These are phyloP conservation scores for Trametes coccinea DNA, from an alignment of 768 basidiomycete genomes.

Conservation along the genomic window DNA sequence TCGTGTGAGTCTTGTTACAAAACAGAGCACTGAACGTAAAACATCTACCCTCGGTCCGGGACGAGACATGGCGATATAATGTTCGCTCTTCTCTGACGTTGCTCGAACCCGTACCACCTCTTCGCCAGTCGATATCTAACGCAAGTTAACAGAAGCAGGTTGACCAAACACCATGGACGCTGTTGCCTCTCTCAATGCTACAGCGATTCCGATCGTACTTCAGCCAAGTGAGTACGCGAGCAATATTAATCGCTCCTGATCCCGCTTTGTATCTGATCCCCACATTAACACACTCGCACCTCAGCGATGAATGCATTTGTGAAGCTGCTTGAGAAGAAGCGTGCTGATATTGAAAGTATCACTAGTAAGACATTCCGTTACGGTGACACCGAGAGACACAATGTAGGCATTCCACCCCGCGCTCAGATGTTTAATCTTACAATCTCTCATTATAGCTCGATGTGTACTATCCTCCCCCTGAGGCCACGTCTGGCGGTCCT, in stretches of 20 bases:
- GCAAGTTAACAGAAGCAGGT: too few relatives aligned
- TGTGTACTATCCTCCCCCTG: conserved; percentile 54
- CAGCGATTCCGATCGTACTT: conserved; percentile 7
- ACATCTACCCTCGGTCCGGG: too few relatives aligned
- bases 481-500: conserved; percentile 19
- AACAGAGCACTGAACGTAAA: too few relatives aligned
- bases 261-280: too few relatives aligned
- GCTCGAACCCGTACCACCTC: too few relatives aligned
- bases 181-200: conserved; percentile 12
- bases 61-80: too few relatives aligned
- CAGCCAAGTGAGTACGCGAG: conserved; percentile 15
- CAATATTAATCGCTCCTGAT: too few relatives aligned
- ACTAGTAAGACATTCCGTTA: conserved; percentile 58
- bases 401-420: conserved; percentile 35
- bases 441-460: conserved; percentile 50
- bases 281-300: too few relatives aligned
- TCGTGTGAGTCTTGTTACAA: too few relatives aligned
- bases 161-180: conserved; percentile 9
- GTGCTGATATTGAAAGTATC: conserved; percentile 46
- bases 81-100: too few relatives aligned
- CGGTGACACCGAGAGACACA: conserved; percentile 51
- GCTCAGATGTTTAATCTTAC: not conserved
- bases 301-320: conserved; percentile 50
- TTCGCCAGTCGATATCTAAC: too few relatives aligned
- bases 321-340: conserved; percentile 50